These are phyloP conservation scores for Omphalotus olearius DNA, from an alignment of 1,284 basidiomycete species.

Conservation along the genomic window DNA sequence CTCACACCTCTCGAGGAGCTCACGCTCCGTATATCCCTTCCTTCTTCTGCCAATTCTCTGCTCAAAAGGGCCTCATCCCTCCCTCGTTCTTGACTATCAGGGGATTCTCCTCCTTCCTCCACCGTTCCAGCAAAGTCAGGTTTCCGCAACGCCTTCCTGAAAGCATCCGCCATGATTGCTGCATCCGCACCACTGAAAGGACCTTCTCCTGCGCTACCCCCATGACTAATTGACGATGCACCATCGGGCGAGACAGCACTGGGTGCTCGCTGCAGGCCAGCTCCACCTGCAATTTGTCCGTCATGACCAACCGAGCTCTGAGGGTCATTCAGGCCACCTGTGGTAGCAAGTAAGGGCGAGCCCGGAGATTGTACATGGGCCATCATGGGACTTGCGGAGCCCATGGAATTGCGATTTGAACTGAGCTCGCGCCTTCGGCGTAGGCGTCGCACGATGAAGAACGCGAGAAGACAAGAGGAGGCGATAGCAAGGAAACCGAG, in stretches of 20 bases:
- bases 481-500: slow-evolving; percentile 77
- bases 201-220: slow-evolving; percentile 50
- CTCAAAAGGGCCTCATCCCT: slow-evolving; percentile 49
- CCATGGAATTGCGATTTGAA: slow-evolving; percentile 69
- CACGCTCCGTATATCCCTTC: slow-evolving; percentile 76
- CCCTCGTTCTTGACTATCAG: slow-evolving; percentile 33
- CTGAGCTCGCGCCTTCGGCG: slow-evolving; percentile 46
- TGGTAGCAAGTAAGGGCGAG: slow-evolving; percentile 49
- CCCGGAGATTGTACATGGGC: slow-evolving; percentile 45
- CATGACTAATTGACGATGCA: slow-evolving; percentile 62
- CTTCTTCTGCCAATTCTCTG: slow-evolving; percentile 76
- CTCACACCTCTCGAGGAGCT: slow-evolving; percentile 70
- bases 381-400: slow-evolving; percentile 79
- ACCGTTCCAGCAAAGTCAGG: slow-evolving; percentile 70
- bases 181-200: slow-evolving; percentile 76
- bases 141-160: slow-evolving; percentile 77
- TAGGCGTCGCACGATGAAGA: slow-evolving; percentile 66
- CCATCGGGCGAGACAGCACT: slow-evolving; percentile 57
- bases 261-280: slow-evolving; percentile 30
- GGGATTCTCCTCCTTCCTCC: slow-evolving; percentile 65
- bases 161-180: slow-evolving; percentile 85
- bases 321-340: slow-evolving; percentile 25
- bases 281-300: slow-evolving; percentile 15
- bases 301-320: slow-evolving; percentile 26
- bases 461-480: slow-evolving; percentile 59